Percentiles rank a stretch among this genome's conserved stretches.
phyloP scores from a whole-genome alignment of 345 rosid species.

The Boechera divaricarpa region DNA sequence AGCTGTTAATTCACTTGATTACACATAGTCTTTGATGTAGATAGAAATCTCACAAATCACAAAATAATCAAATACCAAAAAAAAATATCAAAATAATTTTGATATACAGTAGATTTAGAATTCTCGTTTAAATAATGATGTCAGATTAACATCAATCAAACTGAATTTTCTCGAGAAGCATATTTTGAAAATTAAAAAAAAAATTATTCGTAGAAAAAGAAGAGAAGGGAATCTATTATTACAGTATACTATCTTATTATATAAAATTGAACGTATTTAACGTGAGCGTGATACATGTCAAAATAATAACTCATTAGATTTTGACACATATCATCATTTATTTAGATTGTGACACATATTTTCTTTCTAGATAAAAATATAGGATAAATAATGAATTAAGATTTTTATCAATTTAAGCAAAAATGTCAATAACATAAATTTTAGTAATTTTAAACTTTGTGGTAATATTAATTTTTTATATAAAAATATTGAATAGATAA shows the following conservation, averaged over 20 bases:
- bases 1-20: constrained; percentile 20
- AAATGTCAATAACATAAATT: too few relatives aligned
- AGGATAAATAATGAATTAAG: too few relatives aligned
- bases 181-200: constrained; percentile 25
- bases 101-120: neutral
- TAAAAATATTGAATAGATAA: too few relatives aligned
- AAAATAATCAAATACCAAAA: constrained; percentile 2
- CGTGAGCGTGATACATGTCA: too few relatives aligned
- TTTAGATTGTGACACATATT: too few relatives aligned
- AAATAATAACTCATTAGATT: too few relatives aligned
- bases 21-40: constrained; percentile 4
- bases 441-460: too few relatives aligned
- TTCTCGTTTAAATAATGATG: constrained; percentile 35
- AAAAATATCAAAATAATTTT: neutral
- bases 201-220: constrained; percentile 22
- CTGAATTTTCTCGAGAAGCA: constrained; percentile 33
- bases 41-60: constrained; percentile 29
- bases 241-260: neutral
- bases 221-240: constrained; percentile 34
- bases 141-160: constrained; percentile 39
- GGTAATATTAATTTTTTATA: too few relatives aligned
- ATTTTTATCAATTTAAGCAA: too few relatives aligned
- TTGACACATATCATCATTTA: too few relatives aligned
- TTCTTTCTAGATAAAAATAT: too few relatives aligned
- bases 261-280: too few relatives aligned